Conservation (phyloP, 352 stramenopile species). For the Pythium folliculosum region DNA sequence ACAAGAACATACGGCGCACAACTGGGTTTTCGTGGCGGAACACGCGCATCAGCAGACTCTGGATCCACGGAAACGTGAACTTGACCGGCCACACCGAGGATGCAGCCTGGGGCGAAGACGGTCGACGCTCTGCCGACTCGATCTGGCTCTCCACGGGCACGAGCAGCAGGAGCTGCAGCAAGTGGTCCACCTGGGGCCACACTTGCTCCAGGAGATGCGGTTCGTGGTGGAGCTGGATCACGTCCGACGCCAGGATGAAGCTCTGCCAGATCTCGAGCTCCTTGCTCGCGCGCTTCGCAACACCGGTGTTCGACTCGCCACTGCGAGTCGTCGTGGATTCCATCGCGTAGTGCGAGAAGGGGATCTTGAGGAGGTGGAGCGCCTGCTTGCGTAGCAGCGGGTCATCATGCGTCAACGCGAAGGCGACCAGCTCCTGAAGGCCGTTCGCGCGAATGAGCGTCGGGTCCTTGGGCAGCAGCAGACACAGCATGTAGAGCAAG, state of each 20-base stretch:
- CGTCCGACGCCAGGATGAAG: slow-evolving; percentile 73
- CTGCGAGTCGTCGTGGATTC: slow-evolving; percentile 8
- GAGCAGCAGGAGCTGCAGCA: slow-evolving; percentile 39
- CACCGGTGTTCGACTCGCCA: slow-evolving; percentile 8
- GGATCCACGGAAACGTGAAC: slow-evolving; percentile 77
- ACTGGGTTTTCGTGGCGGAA: slow-evolving; percentile 80
- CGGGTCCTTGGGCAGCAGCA: slow-evolving; percentile 54
- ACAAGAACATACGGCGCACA: slow-evolving; percentile 73
- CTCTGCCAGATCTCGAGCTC: slow-evolving; percentile 56
- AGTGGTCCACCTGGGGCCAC: slow-evolving; percentile 65
- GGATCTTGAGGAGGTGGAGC: slow-evolving; percentile 65
- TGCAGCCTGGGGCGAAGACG: not conserved
- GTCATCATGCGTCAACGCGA: slow-evolving; percentile 54
- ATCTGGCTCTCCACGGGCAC: not conserved
- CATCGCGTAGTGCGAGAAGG: slow-evolving; percentile 55
- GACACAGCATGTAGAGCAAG: slow-evolving; percentile 64
- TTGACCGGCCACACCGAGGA: slow-evolving; percentile 45
- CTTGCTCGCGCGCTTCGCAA: not conserved
- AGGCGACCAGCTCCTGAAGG: slow-evolving; percentile 55
- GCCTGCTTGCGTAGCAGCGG: slow-evolving; percentile 68
- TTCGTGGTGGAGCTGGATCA: slow-evolving; percentile 85
- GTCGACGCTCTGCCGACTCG: not conserved
- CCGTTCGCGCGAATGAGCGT: slow-evolving; percentile 36
- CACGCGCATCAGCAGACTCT: slow-evolving; percentile 67
- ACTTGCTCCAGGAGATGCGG: slow-evolving; percentile 84